Base-by-base conservation (phyloP, 2,329 filamentous ascomycete genomes). In the Onygena corvina region DNA sequence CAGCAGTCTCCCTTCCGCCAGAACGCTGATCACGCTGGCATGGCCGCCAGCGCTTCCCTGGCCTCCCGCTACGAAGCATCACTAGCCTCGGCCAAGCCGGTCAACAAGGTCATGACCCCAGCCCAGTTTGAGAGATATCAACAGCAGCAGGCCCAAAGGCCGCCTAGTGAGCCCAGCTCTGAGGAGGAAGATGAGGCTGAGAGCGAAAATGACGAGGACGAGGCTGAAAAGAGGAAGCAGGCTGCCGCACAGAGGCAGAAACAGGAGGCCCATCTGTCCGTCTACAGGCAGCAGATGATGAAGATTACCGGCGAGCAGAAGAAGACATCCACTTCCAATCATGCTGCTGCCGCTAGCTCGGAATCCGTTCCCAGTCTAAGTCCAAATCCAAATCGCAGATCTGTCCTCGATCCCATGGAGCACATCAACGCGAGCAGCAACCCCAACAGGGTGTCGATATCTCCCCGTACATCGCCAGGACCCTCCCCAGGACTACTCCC, bases 251-350 rank as follows among this genome's bases (percentile, higher is more conserved):
- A 92, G 63, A 76, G 88, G 54, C 79, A 81, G 59, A 92, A 89
- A 71, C 88, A 94, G 63, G 86, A 94, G 65, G 88, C 88, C 9
- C 86, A 92, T 63, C 82, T 94, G 72, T 77, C 86, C 1, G 83
- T 94, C 1, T 94, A 94, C 64, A 79, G 88, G 51, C 88, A 94
- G 64, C 85, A 92, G 66, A 94, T 94, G 88, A 94, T 90, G 84
- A 94, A 94, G 67, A 84, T 92, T 25, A 93, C 87, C 0, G 88
- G 88, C 44, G 86, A 90, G 33, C 33, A 47, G 21, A 14, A 29
- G 31, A 53, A 53, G n/a, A 3, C 74, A 3, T 65, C 73, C 8
- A 67, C 70, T 73, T 21, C 76, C 79, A n/a, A 74, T 77, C 11
- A 69, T 70, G 46, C 64, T 81, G 53, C 71, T 75, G 14, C 69